phyloP scores from a whole-genome alignment of 2,329 filamentous ascomycete genomes.

The Rhynchosporium agropyri region DNA sequence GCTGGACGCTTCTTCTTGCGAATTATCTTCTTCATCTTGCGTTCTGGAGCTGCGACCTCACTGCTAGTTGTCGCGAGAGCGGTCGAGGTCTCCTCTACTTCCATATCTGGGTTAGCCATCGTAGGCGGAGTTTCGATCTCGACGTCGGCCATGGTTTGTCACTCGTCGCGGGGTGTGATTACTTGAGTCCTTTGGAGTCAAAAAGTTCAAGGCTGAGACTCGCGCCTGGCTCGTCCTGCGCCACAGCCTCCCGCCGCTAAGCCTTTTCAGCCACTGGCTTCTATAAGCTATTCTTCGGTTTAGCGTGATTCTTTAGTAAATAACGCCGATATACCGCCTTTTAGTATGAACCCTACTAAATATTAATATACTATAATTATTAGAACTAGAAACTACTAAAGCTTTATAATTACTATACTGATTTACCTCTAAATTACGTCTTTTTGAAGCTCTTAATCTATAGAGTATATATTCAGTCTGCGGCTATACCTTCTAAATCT shows the following conservation, averaged over 20 bases:
- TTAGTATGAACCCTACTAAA: no score
- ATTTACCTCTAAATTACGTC: no score
- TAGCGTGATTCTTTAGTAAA: no score
- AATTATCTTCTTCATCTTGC: slow-evolving; percentile 86
- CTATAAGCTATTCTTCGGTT: no score
- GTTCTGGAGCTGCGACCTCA: slow-evolving; percentile 38
- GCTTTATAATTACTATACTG: no score
- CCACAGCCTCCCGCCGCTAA: slow-evolving; percentile 11
- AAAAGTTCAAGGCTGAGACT: slow-evolving; percentile 22
- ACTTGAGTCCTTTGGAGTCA: slow-evolving; percentile 11
- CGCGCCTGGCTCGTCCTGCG: neutral
- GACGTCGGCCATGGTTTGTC: slow-evolving; percentile 35
- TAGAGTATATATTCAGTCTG: no score
- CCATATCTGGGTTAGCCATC: slow-evolving; percentile 27
- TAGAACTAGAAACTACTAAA: no score
- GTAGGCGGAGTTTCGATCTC: slow-evolving; percentile 34
- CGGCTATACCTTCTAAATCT: no score
- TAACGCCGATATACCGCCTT: no score
- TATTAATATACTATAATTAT: no score
- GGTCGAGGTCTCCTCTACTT: slow-evolving; percentile 29
- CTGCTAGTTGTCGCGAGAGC: slow-evolving; percentile 37
- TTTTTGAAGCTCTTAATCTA: no score
- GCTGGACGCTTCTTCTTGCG: slow-evolving; percentile 89
- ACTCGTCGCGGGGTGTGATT: slow-evolving; percentile 21
- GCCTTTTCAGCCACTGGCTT: neutral